phyloP scores from a whole-genome alignment of 495 filamentous ascomycete species.

The Hypoxylon rickii region DNA sequence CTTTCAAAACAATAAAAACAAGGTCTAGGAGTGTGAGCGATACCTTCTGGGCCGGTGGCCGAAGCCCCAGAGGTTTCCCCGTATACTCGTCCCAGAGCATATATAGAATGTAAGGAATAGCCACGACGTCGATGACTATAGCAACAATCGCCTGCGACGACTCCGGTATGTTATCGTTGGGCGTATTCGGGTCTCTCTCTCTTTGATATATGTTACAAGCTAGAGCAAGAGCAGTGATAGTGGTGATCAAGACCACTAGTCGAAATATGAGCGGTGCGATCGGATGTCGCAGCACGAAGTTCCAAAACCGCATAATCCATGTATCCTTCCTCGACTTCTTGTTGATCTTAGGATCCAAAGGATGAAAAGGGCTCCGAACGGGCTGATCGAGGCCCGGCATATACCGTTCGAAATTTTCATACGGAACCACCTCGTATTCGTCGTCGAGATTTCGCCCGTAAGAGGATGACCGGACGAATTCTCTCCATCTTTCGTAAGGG shows the following conservation, averaged over 20 bases:
- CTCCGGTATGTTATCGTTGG: conserved; percentile 48
- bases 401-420: conserved; percentile 48
- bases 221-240: conserved; percentile 78
- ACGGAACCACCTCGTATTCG: conserved; percentile 49
- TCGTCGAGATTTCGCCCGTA: conserved; percentile 54
- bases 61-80: conserved; percentile 86
- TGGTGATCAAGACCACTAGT: conserved; percentile 80
- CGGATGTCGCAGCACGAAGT: conserved; percentile 71
- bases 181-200: conserved; percentile 45
- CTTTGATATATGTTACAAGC: conserved; percentile 73
- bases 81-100: conserved; percentile 98
- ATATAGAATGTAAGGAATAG: conserved; percentile 86
- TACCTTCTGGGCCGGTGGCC: conserved; percentile 80
- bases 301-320: conserved; percentile 49
- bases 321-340: conserved; percentile 51
- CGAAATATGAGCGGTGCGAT: conserved; percentile 85
- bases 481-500: conserved; percentile 51
- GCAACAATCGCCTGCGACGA: conserved; percentile 85
- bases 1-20: conserved; percentile 95
- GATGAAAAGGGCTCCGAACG: conserved; percentile 58
- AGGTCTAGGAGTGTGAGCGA: conserved; percentile 87
- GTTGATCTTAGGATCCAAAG: conserved; percentile 40
- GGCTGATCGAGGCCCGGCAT: conserved; percentile 55
- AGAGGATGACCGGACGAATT: conserved; percentile 54
- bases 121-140: conserved; percentile 85